phyloP scores from a whole-genome alignment of 345 rosid species.

The Eucalyptus marginata region DNA sequence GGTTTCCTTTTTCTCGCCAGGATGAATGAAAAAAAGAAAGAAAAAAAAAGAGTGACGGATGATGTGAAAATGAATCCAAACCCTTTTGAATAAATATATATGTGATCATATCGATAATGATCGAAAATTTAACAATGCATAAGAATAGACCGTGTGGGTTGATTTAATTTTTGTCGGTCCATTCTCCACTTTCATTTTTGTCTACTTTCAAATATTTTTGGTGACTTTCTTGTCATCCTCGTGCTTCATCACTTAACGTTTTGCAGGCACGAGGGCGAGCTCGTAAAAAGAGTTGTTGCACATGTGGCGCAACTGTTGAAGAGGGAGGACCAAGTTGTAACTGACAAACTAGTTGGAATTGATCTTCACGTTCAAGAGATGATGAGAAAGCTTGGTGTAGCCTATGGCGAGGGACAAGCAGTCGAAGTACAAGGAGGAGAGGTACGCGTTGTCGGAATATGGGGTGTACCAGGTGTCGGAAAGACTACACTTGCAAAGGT shows the following conservation, averaged over 20 bases:
- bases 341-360: not conserved
- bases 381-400: not conserved
- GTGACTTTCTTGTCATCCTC: not conserved
- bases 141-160: not conserved
- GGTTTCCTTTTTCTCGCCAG: not conserved
- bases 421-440: not conserved
- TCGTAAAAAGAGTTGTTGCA: not conserved
- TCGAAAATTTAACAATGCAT: not conserved
- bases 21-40: not conserved
- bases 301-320: not conserved
- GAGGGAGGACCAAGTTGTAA: not conserved
- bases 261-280: not conserved
- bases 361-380: not conserved
- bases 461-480: not conserved
- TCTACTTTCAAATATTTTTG: not conserved
- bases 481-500: not conserved
- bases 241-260: not conserved
- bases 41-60: not conserved
- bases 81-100: not conserved
- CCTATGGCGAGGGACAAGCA: accelerated
- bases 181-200: not conserved
- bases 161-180: not conserved
- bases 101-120: not conserved
- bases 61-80: not conserved
- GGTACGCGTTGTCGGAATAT: not conserved